Percentiles rank a stretch among this genome's conserved stretches.
phyloP scores from a whole-genome alignment of 371 early-diverging fungal genomes.

The Lichtheimia ramosa region DNA sequence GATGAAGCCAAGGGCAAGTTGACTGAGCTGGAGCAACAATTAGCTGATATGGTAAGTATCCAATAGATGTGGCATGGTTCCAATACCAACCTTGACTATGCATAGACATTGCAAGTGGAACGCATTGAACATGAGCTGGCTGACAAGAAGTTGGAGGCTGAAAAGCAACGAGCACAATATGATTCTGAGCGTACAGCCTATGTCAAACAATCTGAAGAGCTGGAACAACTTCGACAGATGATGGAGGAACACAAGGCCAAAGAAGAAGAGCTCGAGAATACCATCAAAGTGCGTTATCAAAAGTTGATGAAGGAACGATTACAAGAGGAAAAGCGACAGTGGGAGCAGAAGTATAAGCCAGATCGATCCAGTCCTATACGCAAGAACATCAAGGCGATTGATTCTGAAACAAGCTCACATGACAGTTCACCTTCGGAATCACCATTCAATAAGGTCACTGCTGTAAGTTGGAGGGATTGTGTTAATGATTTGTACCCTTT shows the following conservation, averaged over 20 bases:
- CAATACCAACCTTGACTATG: not conserved
- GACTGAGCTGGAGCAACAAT: conserved; percentile 21
- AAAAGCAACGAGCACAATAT: conserved; percentile 19
- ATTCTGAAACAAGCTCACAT: not conserved
- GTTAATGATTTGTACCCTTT: not conserved
- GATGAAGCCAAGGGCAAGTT: conserved; percentile 26
- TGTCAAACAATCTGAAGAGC: conserved; percentile 26
- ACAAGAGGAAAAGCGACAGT: conserved; percentile 38
- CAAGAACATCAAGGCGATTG: conserved; percentile 4
- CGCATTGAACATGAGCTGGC: conserved; percentile 27
- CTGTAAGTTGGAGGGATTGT: not conserved
- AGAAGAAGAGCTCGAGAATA: conserved; percentile 37
- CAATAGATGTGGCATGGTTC: not conserved
- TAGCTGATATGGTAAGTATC: conserved; percentile 20
- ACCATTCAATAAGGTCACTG: not conserved
- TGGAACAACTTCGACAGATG: conserved; percentile 25
- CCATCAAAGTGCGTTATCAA: conserved; percentile 42
- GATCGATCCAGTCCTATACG: conserved; percentile 9
- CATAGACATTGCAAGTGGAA: conserved; percentile 8
- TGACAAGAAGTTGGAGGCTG: conserved; percentile 23
- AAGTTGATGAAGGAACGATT: conserved; percentile 41
- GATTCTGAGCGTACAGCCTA: conserved; percentile 24
- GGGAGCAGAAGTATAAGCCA: conserved; percentile 27
- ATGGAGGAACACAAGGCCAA: conserved; percentile 31
- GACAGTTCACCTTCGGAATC: not conserved